Evolutionary conservation across 2,329 filamentous ascomycete species (phyloP), one percentile per base, ranked within the genome.

Genomic region (Helotiales sp.): DNA sequence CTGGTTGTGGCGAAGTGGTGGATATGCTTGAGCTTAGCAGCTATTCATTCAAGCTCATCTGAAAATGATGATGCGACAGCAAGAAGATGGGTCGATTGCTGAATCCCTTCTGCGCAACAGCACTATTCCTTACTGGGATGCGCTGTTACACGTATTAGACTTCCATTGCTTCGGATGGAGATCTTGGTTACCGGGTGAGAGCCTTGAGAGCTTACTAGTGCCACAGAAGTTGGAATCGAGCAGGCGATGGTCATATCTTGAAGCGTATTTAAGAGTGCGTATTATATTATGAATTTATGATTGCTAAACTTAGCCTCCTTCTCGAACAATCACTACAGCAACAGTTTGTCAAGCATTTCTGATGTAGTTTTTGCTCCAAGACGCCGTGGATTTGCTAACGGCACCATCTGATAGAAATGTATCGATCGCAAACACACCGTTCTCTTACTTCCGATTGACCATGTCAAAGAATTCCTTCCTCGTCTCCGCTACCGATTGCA

Each of bases 401-500:
- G 34, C 52, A 17, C 17, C 26, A 24, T 24, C 28, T 60, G 49
- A 40, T 60, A 43, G 52, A 61, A 30, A 15, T 13, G 17, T 7
- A 32, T 28, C 37, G 37, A 55, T 66, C 62, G n/a, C n/a, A n/a
- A n/a, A n/a, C n/a, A n/a, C n/a, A n/a, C n/a, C n/a, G n/a, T n/a
- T n/a, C n/a, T n/a, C n/a, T n/a, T 65, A 66, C 63, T 70, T 66
- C 37, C 66, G 55, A 24, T 50, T 64, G 28, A 75, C 69, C 22
- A 91, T 80, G 65, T 83, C 90, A 76, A 91, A 77, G 75, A 91
- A 91, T 77, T 91, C 89, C 75, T 91, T 87, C 69, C 89, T 81
- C 15, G 88, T 90, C 78, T 90, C 90, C 13, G 87, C 87, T 50
- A 86, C 88, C 52, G 86, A 88, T 60, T 88, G 82, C 86, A 91